Base-by-base conservation (phyloP, 2,329 filamentous ascomycete species). In the Ceratocystiopsis minuta region DNA sequence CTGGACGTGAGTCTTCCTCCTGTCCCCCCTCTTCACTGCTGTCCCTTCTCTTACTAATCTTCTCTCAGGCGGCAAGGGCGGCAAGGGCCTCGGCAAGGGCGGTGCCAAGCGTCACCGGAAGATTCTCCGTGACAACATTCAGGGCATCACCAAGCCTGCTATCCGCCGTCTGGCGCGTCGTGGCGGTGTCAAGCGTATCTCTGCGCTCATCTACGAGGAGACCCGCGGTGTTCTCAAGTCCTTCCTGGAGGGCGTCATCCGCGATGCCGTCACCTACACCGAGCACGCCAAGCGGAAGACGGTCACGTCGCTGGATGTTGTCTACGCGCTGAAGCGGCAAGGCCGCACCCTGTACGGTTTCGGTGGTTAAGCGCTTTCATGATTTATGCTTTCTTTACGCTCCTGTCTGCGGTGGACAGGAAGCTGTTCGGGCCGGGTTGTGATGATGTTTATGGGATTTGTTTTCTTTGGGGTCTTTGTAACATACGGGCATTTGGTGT, bases 161-260 rank as follows among this genome's bases (percentile, higher is more conserved):
- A 95, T 95, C 68, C 81, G 87, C 59, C 87, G 87, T 92, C 86
- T 95, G 63, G 87, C 87, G 52, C 87, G 87, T 70, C 86, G 87
- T 90, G 87, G 87, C 67, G 87, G 87, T 87, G 87, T 95, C 75
- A 95, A 95, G 84, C 87, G 87, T 93, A 95, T 95, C 60, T 94
- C 86, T 58, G 87, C 87, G 63, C 92, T 82, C 76, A 82, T 82
- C 65, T 82, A 82, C 69, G 78, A 81, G 63, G 78, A 82, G 68
- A 82, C 78, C 49, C 78, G 78, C 52, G 75, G 75, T 69, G 78
- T 82, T 49, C 73, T 82, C 56, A 82, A 82, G 72, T 78, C 77
- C 53, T 82, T 81, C 74, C 75, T 82, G 51, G 78, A 81, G 66
- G 70, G 72, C 56, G 78, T 82, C 61, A 82, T 82, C 56, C 78